These are phyloP conservation scores for Hymenoscyphus linearis DNA, from an alignment of 2,329 filamentous ascomycete genomes.

Conservation along the genomic window DNA sequence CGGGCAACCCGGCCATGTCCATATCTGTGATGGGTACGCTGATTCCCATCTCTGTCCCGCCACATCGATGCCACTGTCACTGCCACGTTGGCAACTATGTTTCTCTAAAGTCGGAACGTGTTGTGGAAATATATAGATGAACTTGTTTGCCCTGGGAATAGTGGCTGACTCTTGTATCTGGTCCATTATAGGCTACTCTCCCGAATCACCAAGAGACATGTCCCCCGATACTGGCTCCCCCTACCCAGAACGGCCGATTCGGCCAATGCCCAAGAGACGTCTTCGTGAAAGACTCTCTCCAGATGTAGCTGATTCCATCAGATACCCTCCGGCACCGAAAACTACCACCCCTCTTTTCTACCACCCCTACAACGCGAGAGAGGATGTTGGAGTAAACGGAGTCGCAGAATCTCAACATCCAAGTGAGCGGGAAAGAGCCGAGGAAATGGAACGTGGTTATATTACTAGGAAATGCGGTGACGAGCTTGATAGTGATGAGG, in stretches of 20 bases:
- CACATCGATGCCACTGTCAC: conserved; percentile 5
- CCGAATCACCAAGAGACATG: conserved; percentile 42
- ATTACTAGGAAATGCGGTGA: conserved; percentile 48
- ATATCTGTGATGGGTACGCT: conserved; percentile 39
- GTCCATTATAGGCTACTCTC: conserved; percentile 25
- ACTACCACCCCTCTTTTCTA: conserved; percentile 71
- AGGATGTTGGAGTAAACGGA: conserved; percentile 31
- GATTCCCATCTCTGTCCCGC: conserved; percentile 9
- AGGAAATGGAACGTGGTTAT: conserved; percentile 31
- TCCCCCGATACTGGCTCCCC: conserved; percentile 72
- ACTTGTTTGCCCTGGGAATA: neutral
- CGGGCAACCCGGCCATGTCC: conserved; percentile 19
- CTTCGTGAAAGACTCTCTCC: conserved; percentile 83
- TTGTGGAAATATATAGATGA: neutral
- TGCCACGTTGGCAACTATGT: conserved; percentile 1
- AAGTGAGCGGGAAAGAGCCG: conserved; percentile 27
- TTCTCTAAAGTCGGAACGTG: neutral
- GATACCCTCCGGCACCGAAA: conserved; percentile 73
- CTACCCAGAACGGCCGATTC: conserved; percentile 86
- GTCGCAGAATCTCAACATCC: conserved; percentile 29
- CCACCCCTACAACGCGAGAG: conserved; percentile 46
- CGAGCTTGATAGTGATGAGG: conserved; percentile 57
- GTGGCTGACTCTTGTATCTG: conserved; percentile 15
- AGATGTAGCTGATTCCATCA: conserved; percentile 75
- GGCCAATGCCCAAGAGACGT: conserved; percentile 82